Evolutionary conservation across 2,329 filamentous ascomycete species (phyloP).

Genomic region (Alternaria novae-zelandiae): DNA sequence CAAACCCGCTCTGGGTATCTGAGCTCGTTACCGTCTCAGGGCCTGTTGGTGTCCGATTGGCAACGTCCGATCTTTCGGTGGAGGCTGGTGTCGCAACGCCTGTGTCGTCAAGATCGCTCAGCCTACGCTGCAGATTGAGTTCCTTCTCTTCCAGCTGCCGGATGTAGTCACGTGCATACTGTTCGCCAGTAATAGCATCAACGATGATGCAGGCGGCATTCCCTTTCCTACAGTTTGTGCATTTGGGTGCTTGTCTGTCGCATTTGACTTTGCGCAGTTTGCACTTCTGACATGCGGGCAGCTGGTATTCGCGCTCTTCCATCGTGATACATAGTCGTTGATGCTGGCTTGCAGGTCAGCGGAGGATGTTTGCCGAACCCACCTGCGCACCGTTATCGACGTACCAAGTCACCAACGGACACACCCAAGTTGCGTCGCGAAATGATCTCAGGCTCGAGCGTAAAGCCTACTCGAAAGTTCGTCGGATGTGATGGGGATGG

Average conservation of each 20-base stretch:
- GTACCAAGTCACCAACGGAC: too few species aligned
- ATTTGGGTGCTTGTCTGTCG: conserved; percentile 20
- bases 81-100: background rate
- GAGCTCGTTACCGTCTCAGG: conserved; percentile 5
- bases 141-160: conserved; percentile 18
- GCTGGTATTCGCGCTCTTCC: background rate
- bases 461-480: too few species aligned
- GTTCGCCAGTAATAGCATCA: conserved; percentile 13
- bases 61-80: background rate
- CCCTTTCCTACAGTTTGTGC: conserved; percentile 16
- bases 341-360: background rate
- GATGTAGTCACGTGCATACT: conserved; percentile 23
- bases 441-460: too few species aligned
- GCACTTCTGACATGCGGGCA: conserved; percentile 24
- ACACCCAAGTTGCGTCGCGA: too few species aligned
- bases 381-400: too few species aligned
- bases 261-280: conserved; percentile 22
- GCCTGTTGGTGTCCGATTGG: background rate
- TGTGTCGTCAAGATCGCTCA: background rate
- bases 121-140: conserved; percentile 1
- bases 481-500: background rate
- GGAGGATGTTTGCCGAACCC: too few species aligned
- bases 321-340: background rate
- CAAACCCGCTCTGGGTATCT: conserved; percentile 14
- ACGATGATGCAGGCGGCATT: conserved; percentile 22